Evolutionary conservation across 257 asterid species (phyloP).

Genomic region (Mitragyna speciosa): DNA sequence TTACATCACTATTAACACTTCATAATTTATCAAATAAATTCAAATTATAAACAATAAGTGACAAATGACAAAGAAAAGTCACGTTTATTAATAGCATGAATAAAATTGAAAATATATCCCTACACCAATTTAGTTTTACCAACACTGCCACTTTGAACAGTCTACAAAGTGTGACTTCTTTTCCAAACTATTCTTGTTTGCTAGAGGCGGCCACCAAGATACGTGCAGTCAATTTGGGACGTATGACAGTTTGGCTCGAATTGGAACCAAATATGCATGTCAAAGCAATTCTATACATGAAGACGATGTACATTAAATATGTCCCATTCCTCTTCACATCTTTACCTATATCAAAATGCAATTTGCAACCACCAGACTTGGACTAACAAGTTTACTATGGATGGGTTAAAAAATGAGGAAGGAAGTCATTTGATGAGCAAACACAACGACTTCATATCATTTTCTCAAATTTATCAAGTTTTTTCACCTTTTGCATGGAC

Average conservation of each 20-base stretch:
- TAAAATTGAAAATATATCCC: no score
- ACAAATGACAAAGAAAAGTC: no score
- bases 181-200: neutral
- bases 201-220: neutral
- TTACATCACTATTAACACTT: no score
- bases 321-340: neutral
- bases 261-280: neutral
- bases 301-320: neutral
- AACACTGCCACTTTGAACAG: no score
- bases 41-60: no score
- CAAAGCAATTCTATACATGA: neutral
- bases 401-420: neutral
- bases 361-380: neutral
- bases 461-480: slow-evolving; percentile 83
- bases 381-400: neutral
- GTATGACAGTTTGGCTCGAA: neutral
- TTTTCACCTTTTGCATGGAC: slow-evolving; percentile 88
- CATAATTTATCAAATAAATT: no score
- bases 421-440: neutral
- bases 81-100: no score
- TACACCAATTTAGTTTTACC: no score
- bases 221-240: neutral
- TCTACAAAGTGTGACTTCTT: no score
- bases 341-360: neutral
- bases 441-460: slow-evolving; percentile 51